Percentiles rank a stretch among this genome's conserved stretches.
These are phyloP conservation scores for Pseudogymnoascus sp. DNA, from an alignment of 2,329 filamentous ascomycete genomes.

Conservation along the genomic window DNA sequence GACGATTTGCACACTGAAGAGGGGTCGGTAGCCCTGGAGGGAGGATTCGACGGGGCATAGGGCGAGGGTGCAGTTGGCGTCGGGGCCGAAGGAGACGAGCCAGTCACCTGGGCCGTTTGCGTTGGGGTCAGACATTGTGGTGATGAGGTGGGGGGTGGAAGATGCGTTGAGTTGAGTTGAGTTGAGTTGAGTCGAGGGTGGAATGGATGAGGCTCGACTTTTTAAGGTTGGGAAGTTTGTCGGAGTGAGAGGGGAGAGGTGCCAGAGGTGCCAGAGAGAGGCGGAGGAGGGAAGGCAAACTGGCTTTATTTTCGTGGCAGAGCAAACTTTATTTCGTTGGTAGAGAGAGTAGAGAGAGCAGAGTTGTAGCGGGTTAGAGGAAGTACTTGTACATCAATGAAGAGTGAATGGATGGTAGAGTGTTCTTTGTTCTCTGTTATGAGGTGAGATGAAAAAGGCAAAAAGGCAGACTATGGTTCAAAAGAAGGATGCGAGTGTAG, in stretches of 20 bases:
- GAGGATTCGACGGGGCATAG: slow-evolving; percentile 30
- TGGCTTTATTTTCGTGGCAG: slow-evolving; percentile 11
- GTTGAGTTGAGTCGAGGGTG: slow-evolving; percentile 8
- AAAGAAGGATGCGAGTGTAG: slow-evolving; percentile 6
- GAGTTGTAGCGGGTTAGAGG: background rate
- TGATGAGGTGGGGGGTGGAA: background rate
- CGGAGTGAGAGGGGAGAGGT: slow-evolving; percentile 1
- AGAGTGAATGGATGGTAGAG: slow-evolving; percentile 10
- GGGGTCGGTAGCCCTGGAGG: slow-evolving; percentile 47
- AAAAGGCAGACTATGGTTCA: slow-evolving; percentile 7
- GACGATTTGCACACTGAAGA: slow-evolving; percentile 42
- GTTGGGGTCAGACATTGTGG: slow-evolving; percentile 5
- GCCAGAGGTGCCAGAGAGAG: slow-evolving; percentile 10
- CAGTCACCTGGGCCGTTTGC: background rate
- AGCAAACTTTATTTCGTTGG: background rate
- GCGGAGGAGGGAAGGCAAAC: slow-evolving; percentile 9
- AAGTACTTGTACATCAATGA: background rate
- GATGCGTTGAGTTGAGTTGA: slow-evolving; percentile 9
- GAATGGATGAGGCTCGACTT: slow-evolving; percentile 9
- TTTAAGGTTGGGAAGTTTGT: slow-evolving; percentile 1
- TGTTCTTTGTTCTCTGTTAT: background rate
- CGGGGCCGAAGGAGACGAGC: slow-evolving; percentile 13
- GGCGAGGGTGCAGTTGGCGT: slow-evolving; percentile 28
- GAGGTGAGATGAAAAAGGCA: slow-evolving; percentile 11
- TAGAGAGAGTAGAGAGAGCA: too few relatives aligned